Percentiles rank a stretch among this genome's conserved stretches.
Evolutionary conservation across 768 basidiomycete species (phyloP).

Genomic region (Lyophyllum atratum): DNA sequence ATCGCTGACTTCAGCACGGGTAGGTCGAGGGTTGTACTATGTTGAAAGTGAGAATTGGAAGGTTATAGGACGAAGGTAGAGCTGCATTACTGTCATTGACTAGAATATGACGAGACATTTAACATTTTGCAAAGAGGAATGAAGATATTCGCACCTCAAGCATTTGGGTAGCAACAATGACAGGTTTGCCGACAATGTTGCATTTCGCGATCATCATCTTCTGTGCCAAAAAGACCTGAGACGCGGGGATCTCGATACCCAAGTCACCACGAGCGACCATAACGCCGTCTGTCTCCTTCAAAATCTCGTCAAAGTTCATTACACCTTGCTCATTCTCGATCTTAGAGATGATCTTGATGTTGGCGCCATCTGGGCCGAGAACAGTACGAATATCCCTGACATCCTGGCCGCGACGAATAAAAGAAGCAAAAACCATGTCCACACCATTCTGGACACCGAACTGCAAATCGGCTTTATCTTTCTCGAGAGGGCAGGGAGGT

Average conservation of each 20-base stretch:
- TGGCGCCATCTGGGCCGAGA: slow-evolving; percentile 92
- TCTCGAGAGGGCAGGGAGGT: slow-evolving; percentile 95
- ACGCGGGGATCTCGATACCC: slow-evolving; percentile 99
- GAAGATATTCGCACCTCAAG: slow-evolving; percentile 66
- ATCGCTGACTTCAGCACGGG: slow-evolving; percentile 98
- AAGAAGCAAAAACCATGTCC: slow-evolving; percentile 99
- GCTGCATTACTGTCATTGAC: slow-evolving; percentile 85
- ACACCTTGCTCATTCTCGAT: slow-evolving; percentile 99
- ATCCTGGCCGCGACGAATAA: slow-evolving; percentile 94
- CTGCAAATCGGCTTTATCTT: slow-evolving; percentile 93
- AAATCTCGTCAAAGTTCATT: slow-evolving; percentile 97
- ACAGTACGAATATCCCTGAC: slow-evolving; percentile 92
- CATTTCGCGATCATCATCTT: slow-evolving; percentile 99
- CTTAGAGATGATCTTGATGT: slow-evolving; percentile 99
- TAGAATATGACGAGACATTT: slow-evolving; percentile 28
- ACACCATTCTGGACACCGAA: slow-evolving; percentile 98
- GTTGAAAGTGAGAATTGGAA: slow-evolving; percentile 11
- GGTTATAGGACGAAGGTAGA: background rate
- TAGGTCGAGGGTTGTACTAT: slow-evolving; percentile 96
- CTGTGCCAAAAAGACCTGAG: slow-evolving; percentile 98
- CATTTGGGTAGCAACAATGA: slow-evolving; percentile 99
- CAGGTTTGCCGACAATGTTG: slow-evolving; percentile 96
- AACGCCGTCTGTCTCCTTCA: slow-evolving; percentile 94
- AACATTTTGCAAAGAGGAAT: slow-evolving; percentile 8
- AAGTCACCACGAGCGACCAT: slow-evolving; percentile 99